phyloP scores from a whole-genome alignment of 2,329 filamentous ascomycete species.

The Sphaerostilbella broomeana region DNA sequence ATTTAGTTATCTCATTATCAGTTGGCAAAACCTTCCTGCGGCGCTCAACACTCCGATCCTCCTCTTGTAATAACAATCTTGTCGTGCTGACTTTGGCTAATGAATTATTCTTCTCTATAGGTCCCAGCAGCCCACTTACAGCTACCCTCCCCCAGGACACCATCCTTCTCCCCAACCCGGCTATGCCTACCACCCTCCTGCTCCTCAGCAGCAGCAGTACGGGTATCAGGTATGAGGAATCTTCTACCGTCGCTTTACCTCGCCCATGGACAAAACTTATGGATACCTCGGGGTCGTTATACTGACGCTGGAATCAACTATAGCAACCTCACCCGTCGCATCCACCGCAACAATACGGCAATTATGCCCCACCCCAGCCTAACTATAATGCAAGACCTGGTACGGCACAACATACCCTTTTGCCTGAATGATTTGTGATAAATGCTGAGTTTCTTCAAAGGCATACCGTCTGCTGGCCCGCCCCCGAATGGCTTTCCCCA shows the following conservation, averaged over 20 bases:
- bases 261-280: too few relatives aligned
- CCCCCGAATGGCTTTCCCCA: constrained; percentile 9
- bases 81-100: too few relatives aligned
- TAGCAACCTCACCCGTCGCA: constrained; percentile 25
- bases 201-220: constrained; percentile 38
- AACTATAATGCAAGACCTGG: constrained; percentile 45
- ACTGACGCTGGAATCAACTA: constrained; percentile 1
- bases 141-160: constrained; percentile 39
- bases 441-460: constrained; percentile 14
- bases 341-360: constrained; percentile 27
- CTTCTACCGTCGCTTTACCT: not conserved
- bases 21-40: too few relatives aligned
- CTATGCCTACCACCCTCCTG: constrained; percentile 39
- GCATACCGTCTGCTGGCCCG: constrained; percentile 14
- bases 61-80: too few relatives aligned
- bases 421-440: not conserved
- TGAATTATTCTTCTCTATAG: not conserved
- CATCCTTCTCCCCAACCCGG: constrained; percentile 45
- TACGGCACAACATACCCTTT: constrained; percentile 5
- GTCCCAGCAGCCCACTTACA: constrained; percentile 39
- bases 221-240: constrained; percentile 26
- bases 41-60: too few relatives aligned
- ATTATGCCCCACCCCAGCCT: constrained; percentile 32
- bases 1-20: too few relatives aligned
- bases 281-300: too few relatives aligned